phyloP scores from a whole-genome alignment of 176 grass and related monocot species.

The Pontederia paniculata region DNA sequence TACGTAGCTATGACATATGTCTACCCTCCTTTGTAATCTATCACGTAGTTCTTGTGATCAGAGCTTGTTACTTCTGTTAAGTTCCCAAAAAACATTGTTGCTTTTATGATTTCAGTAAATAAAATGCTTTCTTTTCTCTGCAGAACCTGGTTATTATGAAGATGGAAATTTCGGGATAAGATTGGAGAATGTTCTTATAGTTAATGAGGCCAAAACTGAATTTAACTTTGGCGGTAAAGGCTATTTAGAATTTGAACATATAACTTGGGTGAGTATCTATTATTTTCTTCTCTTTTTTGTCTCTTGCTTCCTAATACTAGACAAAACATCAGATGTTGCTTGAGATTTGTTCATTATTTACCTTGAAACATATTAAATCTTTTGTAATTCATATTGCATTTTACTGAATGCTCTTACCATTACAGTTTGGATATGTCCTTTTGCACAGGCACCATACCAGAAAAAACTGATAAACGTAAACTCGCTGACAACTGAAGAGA shows the following conservation, averaged over 20 bases:
- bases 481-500: conserved; percentile 45
- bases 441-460: conserved; percentile 71
- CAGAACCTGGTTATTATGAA: conserved; percentile 99
- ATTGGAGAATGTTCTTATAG: conserved; percentile 95
- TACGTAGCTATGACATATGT: too few relatives aligned
- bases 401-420: neutral
- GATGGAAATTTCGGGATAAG: conserved; percentile 89
- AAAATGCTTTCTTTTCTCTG: conserved; percentile 10
- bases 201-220: conserved; percentile 58
- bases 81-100: neutral
- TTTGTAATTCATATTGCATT: neutral
- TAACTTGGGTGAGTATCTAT: conserved; percentile 79
- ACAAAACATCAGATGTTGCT: neutral
- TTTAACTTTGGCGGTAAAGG: conserved; percentile 93
- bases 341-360: too few relatives aligned
- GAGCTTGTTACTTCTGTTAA: neutral
- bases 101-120: neutral
- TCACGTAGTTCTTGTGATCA: neutral
- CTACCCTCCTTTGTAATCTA: too few relatives aligned
- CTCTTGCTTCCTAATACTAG: neutral
- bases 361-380: too few relatives aligned
- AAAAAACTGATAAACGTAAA: conserved; percentile 60
- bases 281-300: neutral
- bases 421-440: conserved; percentile 2
- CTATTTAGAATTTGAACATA: conserved; percentile 84